These are phyloP conservation scores for Wickerhamomyces alni DNA, from an alignment of 805 yeast species.

Conservation along the genomic window DNA sequence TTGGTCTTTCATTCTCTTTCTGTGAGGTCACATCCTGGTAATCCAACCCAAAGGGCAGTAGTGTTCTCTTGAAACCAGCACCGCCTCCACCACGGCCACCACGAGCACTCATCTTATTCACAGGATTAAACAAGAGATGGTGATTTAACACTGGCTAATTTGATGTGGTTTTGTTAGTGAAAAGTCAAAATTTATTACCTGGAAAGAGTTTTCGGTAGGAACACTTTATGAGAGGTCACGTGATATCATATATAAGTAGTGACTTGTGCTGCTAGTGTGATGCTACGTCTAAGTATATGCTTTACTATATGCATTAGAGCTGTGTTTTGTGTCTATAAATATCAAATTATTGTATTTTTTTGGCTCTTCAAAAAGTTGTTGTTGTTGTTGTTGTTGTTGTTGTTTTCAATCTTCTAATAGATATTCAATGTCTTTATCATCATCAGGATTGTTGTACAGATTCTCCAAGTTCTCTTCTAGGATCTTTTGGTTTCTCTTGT, in stretches of 20 bases:
- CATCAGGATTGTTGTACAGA: constrained; percentile 40
- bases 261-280: no score
- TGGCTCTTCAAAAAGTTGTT: not conserved
- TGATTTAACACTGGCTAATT: no score
- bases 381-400: not conserved
- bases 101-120: constrained; percentile 44
- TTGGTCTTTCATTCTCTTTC: constrained; percentile 29
- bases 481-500: constrained; percentile 47
- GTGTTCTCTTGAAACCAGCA: constrained; percentile 28
- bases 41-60: constrained; percentile 71
- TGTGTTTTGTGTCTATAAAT: no score
- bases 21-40: constrained; percentile 48
- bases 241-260: no score
- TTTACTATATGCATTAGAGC: not conserved
- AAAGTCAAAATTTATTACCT: no score
- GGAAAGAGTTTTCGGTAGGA: not conserved
- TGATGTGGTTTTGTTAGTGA: no score
- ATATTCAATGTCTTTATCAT: constrained; percentile 67
- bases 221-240: not conserved
- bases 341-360: not conserved
- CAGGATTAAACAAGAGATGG: not conserved
- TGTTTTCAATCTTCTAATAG: constrained; percentile 45
- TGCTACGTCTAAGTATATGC: no score
- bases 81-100: constrained; percentile 40
- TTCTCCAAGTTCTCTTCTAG: constrained; percentile 44